Evolutionary conservation across 352 stramenopile species (phyloP), one percentile per base, ranked within the genome.

Genomic region (Phytophthora sp.): DNA sequence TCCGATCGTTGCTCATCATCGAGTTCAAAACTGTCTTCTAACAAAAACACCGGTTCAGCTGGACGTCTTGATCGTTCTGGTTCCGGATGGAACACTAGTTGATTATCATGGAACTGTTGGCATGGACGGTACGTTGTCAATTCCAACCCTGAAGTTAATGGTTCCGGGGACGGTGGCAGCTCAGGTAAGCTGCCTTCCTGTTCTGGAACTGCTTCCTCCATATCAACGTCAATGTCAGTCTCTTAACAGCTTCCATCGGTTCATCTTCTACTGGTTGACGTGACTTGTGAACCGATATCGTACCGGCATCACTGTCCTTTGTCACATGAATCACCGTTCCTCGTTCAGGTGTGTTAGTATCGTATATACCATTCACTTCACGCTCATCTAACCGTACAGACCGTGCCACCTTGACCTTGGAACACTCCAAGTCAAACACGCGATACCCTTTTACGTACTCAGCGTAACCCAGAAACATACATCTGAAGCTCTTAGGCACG

Each of bases 391-490:
- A 32, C 13, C 51, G 54, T 3, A 74, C 11, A 5, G 50, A 66
- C 2, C 48, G 49, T 24, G 28, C 24, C n/a, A 66, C 31, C 15
- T 63, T 57, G 9, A 66, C 23, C 18, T 74, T 69, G 42, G 21
- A 24, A 9, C 26, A 23, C 0, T 69, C 51, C 15, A 69, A 37
- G 38, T 68, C 46, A 32, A 53, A 54, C 1, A 76, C 60, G 13
- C 56, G 43, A 26, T 65, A 76, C 0, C 49, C 64, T 21, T 72
- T 77, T 0, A 24, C 26, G 4, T 56, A 53, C 4, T 66, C 53
- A 0, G 51, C 28, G 44, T 75, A 73, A 1, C 55, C 62, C 1
- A 74, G 42, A 15, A 77, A 53, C 23, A 65, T 48, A n/a, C 69
- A 74, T 11, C 20, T 56, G 12, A 62, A 66, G 10, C 26, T 65